Evolutionary conservation across 352 stramenopile genomes (phyloP).

Genomic region (Globisporangium yorkense): DNA sequence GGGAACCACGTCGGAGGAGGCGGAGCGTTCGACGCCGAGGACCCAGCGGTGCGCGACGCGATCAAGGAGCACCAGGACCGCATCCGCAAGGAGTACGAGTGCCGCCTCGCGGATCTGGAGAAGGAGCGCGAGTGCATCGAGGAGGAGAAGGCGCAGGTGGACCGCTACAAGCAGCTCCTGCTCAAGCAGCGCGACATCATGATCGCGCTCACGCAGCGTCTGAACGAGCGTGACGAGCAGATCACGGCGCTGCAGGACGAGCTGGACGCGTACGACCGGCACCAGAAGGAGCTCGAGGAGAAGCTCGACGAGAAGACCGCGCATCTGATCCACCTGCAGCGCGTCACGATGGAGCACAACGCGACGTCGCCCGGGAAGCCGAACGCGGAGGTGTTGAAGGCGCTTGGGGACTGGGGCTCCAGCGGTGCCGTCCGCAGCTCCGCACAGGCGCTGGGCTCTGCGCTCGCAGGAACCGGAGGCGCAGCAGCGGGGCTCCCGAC

Average conservation of each 20-base stretch:
- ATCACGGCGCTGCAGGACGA: constrained; percentile 94
- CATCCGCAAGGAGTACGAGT: constrained; percentile 90
- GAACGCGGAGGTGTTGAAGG: constrained; percentile 52
- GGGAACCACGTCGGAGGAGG: constrained; percentile 9
- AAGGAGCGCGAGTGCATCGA: constrained; percentile 93
- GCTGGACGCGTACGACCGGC: constrained; percentile 90
- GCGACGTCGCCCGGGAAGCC: constrained; percentile 55
- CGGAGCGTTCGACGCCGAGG: constrained; percentile 45
- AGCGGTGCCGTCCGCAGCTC: constrained; percentile 7
- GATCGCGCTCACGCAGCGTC: constrained; percentile 92
- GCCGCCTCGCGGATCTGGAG: constrained; percentile 89
- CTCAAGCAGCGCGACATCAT: constrained; percentile 96
- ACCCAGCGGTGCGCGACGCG: constrained; percentile 70
- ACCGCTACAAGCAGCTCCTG: constrained; percentile 95
- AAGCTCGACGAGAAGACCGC: constrained; percentile 94
- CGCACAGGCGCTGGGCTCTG: not conserved
- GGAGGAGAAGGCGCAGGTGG: constrained; percentile 93
- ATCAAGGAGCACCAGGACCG: constrained; percentile 89
- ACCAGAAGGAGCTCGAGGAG: constrained; percentile 91
- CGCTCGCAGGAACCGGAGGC: not conserved
- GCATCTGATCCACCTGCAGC: constrained; percentile 91
- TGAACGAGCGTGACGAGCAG: constrained; percentile 95
- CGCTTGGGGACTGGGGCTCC: constrained; percentile 54
- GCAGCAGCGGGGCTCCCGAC: constrained; percentile 4
- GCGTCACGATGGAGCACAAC: constrained; percentile 87